phyloP scores from a whole-genome alignment of 1,139 yeast species.

The Diutina pseudorugosa region DNA sequence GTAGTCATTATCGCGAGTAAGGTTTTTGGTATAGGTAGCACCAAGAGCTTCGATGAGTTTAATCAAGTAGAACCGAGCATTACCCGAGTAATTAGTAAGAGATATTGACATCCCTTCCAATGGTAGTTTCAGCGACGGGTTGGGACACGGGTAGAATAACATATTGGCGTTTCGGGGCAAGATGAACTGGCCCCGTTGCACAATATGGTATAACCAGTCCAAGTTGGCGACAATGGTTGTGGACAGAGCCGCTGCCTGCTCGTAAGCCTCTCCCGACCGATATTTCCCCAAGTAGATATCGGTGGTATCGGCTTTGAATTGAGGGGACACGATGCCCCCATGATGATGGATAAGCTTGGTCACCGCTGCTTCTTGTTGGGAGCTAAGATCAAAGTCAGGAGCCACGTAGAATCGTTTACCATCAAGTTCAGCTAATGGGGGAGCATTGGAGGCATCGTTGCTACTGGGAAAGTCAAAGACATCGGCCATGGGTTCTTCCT shows the following conservation, averaged over 20 bases:
- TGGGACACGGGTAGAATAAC: conserved; percentile 54
- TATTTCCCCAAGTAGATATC: conserved; percentile 59
- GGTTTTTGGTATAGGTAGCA: conserved; percentile 60
- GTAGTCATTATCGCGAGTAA: conserved; percentile 59
- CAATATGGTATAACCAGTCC: conserved; percentile 63
- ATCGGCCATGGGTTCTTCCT: background rate
- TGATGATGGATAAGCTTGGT: conserved; percentile 16
- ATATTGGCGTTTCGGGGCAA: conserved; percentile 28
- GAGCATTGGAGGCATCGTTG: background rate
- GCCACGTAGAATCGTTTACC: conserved; percentile 19
- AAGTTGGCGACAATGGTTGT: conserved; percentile 47
- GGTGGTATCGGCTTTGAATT: conserved; percentile 16
- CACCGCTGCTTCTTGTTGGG: conserved; percentile 17
- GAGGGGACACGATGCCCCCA: conserved; percentile 19
- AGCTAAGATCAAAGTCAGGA: conserved; percentile 23
- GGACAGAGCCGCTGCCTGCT: conserved; percentile 12
- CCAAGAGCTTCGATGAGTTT: conserved; percentile 60
- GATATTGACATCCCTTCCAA: conserved; percentile 45
- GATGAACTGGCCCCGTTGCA: conserved; percentile 43
- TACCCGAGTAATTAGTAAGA: conserved; percentile 77
- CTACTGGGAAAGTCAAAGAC: background rate
- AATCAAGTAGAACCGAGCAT: conserved; percentile 61
- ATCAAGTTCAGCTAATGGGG: conserved; percentile 7
- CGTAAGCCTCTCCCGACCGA: conserved; percentile 42
- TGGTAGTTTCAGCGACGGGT: conserved; percentile 39